Conservation (phyloP, 2,329 filamentous ascomycete species). For the Xylaria sp. region DNA sequence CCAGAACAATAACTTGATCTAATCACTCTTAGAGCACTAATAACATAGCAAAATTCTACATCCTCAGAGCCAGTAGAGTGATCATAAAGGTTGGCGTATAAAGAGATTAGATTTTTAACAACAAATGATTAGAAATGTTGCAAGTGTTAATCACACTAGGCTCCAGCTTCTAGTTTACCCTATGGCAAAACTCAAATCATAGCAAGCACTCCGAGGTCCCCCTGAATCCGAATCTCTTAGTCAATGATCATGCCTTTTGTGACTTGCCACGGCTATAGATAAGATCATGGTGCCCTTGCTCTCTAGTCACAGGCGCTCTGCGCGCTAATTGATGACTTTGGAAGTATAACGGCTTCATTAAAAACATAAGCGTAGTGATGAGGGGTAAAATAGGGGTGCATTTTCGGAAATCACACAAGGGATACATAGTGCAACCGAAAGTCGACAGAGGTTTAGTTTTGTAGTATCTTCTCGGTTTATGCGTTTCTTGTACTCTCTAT, state of each 20-base stretch:
- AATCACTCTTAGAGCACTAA: no score
- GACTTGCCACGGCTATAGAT: background rate
- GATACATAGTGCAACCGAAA: background rate
- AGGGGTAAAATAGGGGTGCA: background rate
- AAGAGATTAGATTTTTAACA: no score
- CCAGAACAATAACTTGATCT: background rate
- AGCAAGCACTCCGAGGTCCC: background rate
- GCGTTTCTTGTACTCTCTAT: background rate
- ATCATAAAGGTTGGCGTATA: no score
- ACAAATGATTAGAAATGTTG: no score
- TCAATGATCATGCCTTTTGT: background rate
- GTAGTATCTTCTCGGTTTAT: background rate
- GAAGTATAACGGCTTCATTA: background rate
- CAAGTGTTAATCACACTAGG: no score
- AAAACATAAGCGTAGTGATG: background rate
- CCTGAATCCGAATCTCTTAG: background rate
- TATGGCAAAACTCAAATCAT: background rate
- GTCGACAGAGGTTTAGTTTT: background rate
- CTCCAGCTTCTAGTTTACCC: no score
- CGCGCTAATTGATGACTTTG: background rate
- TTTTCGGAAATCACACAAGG: no score
- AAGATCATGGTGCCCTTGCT: background rate
- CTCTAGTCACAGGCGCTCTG: background rate
- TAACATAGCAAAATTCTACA: background rate
- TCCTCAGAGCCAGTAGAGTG: no score